Evolutionary conservation across 257 asterid species (phyloP), one percentile per base, ranked within the genome.

Genomic region (Nicotiana tomentosiformis): DNA sequence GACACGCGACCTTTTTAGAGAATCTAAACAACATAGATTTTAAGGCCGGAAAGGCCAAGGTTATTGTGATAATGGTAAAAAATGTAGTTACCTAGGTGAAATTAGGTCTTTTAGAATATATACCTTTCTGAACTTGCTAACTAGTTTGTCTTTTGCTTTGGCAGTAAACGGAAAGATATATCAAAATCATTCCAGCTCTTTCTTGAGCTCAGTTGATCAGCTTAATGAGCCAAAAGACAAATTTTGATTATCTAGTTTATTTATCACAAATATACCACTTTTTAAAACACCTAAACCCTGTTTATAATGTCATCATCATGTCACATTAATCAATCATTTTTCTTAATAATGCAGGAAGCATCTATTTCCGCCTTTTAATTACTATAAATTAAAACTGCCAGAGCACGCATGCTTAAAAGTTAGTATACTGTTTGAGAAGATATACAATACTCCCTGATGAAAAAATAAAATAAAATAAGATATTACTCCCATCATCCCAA

Each of bases 121-220:
- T 10, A 62, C 8, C 8, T 70, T 46, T 74, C 23, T 10, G 37
- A 49, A 14, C 15, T 74, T 26, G 79, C 35, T 74, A 49, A 74
- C 79, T 74, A 10, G 79, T 74, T 74, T 49, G 79, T 74, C 61
- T 74, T 33, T 74, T 49, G 79, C 23, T 23, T 49, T 74, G 79
- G 79, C 39, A 74, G 62, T 37, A 74, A 23, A 20, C 62, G 6
- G 62, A 49, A 8, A 74, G 15, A 51, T 20, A 72, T 46, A 23
- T 72, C 79, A 72, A 46, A 46, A 72, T 72, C 79, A 46, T 70
- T 43, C 78, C 78, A 70, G 60, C 37, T 70, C 43, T 39, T n/a
- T 46, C 58, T 20, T 15, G 7, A 4, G 11, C 17, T 53, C 17
- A 14, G 18, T 53, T 53, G 7, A 53, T 9, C 51, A 9, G 18